A percentile compares a stretch with the other conserved stretches of the same genome.
Evolutionary conservation across 495 filamentous ascomycete genomes (phyloP).

Genomic region (Aspergillus sparsus): DNA sequence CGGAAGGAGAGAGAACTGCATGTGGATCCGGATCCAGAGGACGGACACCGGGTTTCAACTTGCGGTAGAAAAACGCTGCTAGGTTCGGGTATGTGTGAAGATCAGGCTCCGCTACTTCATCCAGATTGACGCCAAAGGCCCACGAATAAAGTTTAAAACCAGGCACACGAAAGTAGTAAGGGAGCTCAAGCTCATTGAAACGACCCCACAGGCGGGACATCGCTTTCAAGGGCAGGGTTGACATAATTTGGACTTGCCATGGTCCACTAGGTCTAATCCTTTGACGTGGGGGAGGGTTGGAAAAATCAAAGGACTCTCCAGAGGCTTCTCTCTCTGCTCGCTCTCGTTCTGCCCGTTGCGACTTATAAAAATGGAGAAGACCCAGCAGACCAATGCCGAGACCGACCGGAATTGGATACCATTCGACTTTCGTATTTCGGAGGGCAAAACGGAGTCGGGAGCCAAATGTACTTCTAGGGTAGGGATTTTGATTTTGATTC

Average conservation of each 20-base stretch:
- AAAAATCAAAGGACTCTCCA: conserved; percentile 47
- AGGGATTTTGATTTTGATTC: conserved; percentile 40
- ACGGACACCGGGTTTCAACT: conserved; percentile 84
- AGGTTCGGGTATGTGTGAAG: conserved; percentile 89
- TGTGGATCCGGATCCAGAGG: conserved; percentile 79
- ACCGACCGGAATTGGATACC: conserved; percentile 93
- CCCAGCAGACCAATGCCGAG: conserved; percentile 88
- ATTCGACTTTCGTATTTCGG: conserved; percentile 76
- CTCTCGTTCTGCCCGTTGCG: conserved; percentile 56
- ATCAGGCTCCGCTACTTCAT: conserved; percentile 83
- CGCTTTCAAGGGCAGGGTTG: conserved; percentile 90
- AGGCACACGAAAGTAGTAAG: conserved; percentile 84
- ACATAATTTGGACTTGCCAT: conserved; percentile 97
- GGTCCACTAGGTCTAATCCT: conserved; percentile 82
- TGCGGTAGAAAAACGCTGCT: conserved; percentile 95
- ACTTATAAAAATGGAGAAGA: conserved; percentile 78
- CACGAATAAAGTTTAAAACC: conserved; percentile 95
- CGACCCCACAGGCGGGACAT: conserved; percentile 90
- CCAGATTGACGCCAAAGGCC: conserved; percentile 90
- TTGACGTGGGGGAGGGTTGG: conserved; percentile 62
- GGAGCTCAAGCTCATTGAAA: conserved; percentile 92
- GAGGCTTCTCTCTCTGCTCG: conserved; percentile 49
- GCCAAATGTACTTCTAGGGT: conserved; percentile 58
- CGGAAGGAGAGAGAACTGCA: conserved; percentile 80
- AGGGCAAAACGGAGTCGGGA: conserved; percentile 63